These are phyloP conservation scores for Ottelia alismoides DNA, from an alignment of 106 monocot species.

Conservation along the genomic window DNA sequence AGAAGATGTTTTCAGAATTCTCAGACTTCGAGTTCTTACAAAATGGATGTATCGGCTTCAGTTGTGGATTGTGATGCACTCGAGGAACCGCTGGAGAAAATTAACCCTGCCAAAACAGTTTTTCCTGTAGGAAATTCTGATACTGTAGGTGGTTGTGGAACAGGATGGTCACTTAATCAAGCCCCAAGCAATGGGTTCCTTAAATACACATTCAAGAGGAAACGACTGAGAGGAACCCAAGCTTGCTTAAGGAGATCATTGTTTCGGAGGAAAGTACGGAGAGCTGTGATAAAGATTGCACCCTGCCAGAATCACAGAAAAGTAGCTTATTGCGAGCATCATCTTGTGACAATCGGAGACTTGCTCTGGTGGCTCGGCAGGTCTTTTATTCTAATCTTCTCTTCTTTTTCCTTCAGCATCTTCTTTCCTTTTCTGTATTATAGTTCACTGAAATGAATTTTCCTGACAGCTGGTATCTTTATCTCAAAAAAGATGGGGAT, in stretches of 20 bases:
- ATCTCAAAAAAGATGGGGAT: conserved; percentile 1
- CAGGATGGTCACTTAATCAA: background rate
- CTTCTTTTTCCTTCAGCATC: background rate
- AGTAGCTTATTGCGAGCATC: too few relatives aligned
- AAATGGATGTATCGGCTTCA: background rate
- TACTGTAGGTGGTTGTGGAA: background rate
- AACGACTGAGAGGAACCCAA: background rate
- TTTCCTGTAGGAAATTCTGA: background rate
- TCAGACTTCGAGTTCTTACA: background rate
- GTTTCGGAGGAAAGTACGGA: too few relatives aligned
- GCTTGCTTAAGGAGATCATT: too few relatives aligned
- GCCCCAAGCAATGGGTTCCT: background rate
- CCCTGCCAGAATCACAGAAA: too few relatives aligned
- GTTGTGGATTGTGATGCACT: background rate
- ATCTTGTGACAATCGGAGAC: background rate
- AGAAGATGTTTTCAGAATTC: background rate
- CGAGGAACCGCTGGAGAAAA: background rate
- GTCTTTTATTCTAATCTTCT: background rate
- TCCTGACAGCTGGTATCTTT: background rate
- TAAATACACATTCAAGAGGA: background rate
- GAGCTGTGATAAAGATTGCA: too few relatives aligned
- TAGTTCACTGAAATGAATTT: background rate
- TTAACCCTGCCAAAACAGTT: background rate
- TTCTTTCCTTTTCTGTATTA: background rate
- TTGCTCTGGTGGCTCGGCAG: background rate